Percentiles rank a stretch among this genome's conserved stretches.
phyloP scores from a whole-genome alignment of 352 stramenopile species.

The Pythium grandisporangium region DNA sequence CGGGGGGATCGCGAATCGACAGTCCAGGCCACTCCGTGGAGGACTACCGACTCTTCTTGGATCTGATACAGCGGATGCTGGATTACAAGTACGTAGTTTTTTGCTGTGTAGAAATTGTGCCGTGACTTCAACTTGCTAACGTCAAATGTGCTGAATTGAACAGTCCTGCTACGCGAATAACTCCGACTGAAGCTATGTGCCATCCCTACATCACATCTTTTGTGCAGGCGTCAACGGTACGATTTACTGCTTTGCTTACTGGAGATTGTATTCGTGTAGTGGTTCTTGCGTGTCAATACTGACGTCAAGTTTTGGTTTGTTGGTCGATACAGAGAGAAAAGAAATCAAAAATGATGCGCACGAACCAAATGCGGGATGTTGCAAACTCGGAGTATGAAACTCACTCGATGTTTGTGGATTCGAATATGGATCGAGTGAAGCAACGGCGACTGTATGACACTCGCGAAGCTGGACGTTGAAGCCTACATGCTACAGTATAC shows the following conservation, averaged over 20 bases:
- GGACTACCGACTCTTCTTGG: constrained; percentile 91
- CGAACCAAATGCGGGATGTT: constrained; percentile 16
- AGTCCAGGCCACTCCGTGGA: constrained; percentile 67
- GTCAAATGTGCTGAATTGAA: too few species aligned
- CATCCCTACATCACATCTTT: constrained; percentile 94
- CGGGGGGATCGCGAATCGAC: constrained; percentile 22
- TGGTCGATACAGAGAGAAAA: constrained; percentile 18
- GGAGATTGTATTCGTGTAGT: too few species aligned
- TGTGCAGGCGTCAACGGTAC: constrained; percentile 34
- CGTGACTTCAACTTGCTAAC: too few species aligned
- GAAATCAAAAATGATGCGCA: constrained; percentile 18
- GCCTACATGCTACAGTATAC: too few species aligned
- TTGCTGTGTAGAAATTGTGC: too few species aligned
- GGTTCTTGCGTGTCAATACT: too few species aligned
- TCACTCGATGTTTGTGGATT: constrained; percentile 16
- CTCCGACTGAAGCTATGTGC: constrained; percentile 84
- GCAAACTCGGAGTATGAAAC: constrained; percentile 10
- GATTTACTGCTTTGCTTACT: constrained; percentile 1
- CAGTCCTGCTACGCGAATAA: constrained; percentile 86
- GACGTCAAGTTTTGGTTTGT: too few species aligned
- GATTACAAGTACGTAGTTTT: constrained; percentile 88
- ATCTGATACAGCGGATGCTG: constrained; percentile 93
- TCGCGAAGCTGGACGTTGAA: constrained; percentile 12
- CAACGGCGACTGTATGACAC: constrained; percentile 16
- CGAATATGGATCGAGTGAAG: constrained; percentile 16